Conservation (phyloP, 2,329 filamentous ascomycete species). For the Fusarium lateritium region DNA sequence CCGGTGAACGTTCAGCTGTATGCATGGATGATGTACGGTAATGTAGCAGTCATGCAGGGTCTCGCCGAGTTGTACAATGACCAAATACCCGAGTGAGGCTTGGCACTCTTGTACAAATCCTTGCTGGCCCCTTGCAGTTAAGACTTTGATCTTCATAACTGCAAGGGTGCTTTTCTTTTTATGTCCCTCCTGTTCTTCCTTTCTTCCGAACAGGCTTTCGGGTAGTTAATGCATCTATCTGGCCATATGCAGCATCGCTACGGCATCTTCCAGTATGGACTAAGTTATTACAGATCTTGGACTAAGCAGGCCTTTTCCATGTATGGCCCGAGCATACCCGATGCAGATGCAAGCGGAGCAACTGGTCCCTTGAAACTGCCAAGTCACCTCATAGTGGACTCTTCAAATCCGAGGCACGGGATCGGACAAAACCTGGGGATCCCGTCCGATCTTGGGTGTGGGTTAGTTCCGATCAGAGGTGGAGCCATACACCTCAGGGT, state of each 20-base stretch:
- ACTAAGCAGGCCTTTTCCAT: neutral
- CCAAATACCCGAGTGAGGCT: neutral
- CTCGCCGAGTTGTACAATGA: neutral
- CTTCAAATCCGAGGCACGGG: neutral
- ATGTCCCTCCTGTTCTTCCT: neutral
- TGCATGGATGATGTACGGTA: neutral
- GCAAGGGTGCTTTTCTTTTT: neutral
- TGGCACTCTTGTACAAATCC: neutral
- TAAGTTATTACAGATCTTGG: neutral
- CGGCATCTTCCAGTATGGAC: too few relatives aligned
- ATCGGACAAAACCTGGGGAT: neutral
- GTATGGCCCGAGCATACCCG: neutral
- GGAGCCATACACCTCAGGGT: neutral
- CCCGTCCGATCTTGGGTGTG: neutral
- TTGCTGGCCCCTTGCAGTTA: neutral
- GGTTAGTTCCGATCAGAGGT: neutral
- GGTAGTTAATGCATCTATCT: neutral
- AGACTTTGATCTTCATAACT: neutral
- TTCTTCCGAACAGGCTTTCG: neutral
- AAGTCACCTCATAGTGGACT: neutral
- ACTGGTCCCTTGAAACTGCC: neutral
- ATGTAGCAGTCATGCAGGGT: neutral
- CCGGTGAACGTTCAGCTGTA: too few relatives aligned
- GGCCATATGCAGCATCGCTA: neutral
- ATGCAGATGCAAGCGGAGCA: neutral